A percentile compares a stretch with the other conserved stretches of the same genome.
Conservation (phyloP, 2,329 filamentous ascomycete species). For the Ceratocystis ficicola region DNA sequence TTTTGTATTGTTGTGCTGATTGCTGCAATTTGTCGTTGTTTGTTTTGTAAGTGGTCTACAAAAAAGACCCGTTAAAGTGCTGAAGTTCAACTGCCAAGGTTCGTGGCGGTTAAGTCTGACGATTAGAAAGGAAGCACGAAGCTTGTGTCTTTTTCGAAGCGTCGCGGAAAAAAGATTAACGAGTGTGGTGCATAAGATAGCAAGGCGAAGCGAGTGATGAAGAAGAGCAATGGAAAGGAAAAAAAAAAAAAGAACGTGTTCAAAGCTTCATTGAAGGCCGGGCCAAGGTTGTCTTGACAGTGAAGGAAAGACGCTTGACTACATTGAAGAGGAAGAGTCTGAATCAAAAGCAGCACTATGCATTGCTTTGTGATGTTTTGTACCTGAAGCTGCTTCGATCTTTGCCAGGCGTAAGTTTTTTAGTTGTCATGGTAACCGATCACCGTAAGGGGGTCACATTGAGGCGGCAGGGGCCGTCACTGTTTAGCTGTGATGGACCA, state of each 20-base stretch:
- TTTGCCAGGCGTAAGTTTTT: neutral
- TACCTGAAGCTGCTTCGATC: neutral
- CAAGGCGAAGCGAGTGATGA: conserved; percentile 2
- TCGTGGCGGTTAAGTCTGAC: neutral
- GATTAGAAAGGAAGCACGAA: neutral
- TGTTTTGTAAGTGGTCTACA: neutral
- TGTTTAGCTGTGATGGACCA: neutral
- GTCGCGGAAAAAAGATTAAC: neutral
- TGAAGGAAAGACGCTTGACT: neutral
- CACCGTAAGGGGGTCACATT: neutral
- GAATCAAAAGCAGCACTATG: neutral
- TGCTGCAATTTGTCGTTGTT: neutral
- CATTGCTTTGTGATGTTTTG: neutral
- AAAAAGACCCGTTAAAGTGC: neutral
- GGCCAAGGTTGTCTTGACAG: neutral
- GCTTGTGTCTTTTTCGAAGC: neutral
- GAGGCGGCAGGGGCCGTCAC: no score
- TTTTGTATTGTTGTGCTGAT: neutral
- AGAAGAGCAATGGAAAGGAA: neutral
- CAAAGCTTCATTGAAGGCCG: conserved; percentile 5
- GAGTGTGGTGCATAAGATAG: neutral
- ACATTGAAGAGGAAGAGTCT: neutral
- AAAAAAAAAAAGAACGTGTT: neutral
- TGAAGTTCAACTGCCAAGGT: neutral
- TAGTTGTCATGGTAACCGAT: conserved; percentile 1